phyloP scores from a whole-genome alignment of 805 yeast species.

The Candida tibetensis region DNA sequence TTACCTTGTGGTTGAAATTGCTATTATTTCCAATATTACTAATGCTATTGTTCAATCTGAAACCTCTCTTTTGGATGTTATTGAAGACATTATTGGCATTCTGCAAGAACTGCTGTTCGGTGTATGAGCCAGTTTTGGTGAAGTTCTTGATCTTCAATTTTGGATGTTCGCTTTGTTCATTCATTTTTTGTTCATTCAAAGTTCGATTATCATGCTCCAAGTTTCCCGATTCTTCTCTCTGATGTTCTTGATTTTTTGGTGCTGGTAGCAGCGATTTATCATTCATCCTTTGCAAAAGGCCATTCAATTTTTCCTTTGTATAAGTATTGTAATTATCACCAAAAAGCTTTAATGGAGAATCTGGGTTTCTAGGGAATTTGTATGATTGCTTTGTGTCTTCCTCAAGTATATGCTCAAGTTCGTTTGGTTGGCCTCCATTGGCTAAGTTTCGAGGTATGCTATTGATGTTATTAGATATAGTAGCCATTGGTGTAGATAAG shows the following conservation, averaged over 20 bases:
- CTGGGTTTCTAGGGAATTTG: constrained; percentile 24
- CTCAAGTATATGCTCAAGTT: constrained; percentile 23
- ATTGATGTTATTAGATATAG: constrained; percentile 12
- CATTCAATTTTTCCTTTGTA: constrained; percentile 33
- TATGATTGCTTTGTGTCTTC: constrained; percentile 18
- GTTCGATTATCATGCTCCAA: neutral
- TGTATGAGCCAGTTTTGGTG: constrained; percentile 29
- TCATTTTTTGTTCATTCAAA: neutral
- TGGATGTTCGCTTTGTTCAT: constrained; percentile 10
- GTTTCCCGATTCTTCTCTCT: constrained; percentile 1
- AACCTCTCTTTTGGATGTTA: constrained; percentile 37
- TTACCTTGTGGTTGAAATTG: neutral
- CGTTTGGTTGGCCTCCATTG: constrained; percentile 7
- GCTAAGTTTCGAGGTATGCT: constrained; percentile 3
- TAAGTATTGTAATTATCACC: constrained; percentile 40
- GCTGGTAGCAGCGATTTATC: constrained; percentile 14
- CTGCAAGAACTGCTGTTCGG: constrained; percentile 34
- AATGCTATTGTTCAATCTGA: constrained; percentile 5
- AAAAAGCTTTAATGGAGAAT: constrained; percentile 42
- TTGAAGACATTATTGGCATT: constrained; percentile 40
- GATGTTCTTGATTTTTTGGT: constrained; percentile 3
- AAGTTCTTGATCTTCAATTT: constrained; percentile 29
- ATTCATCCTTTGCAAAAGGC: constrained; percentile 23
- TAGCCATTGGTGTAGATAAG: constrained; percentile 37
- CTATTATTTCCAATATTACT: constrained; percentile 4